These are phyloP conservation scores for Lachnellula subtilissima DNA, from an alignment of 2,329 filamentous ascomycete genomes.

Conservation along the genomic window DNA sequence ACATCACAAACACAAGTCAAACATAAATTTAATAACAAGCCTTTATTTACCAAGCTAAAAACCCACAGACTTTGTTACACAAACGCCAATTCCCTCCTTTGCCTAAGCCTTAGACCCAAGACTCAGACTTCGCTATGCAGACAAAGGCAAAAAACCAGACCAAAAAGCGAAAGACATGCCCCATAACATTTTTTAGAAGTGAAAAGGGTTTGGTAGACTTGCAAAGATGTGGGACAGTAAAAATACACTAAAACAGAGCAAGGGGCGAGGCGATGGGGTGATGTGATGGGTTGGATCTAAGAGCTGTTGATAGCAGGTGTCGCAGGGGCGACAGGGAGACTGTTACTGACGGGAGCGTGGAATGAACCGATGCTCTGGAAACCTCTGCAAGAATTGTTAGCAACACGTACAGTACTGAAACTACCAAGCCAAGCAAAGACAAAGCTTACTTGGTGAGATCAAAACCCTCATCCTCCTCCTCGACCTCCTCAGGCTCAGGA, in stretches of 20 bases:
- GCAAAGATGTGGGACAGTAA: background rate
- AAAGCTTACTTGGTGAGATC: constrained; percentile 29
- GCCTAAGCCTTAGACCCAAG: background rate
- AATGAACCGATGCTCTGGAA: constrained; percentile 63
- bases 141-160: background rate
- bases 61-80: background rate
- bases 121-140: background rate
- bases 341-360: constrained; percentile 36
- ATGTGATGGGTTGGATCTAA: background rate
- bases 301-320: background rate
- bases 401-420: background rate
- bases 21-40: background rate
- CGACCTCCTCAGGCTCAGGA: constrained; percentile 22
- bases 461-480: constrained; percentile 28
- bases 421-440: no score
- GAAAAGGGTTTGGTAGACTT: no score
- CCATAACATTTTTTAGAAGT: background rate
- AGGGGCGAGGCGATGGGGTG: background rate
- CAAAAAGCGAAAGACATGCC: background rate
- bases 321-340: constrained; percentile 11
- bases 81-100: background rate
- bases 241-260: background rate
- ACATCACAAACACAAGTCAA: background rate
- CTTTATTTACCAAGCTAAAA: background rate
- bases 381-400: constrained; percentile 38